These are phyloP conservation scores for Leptographium procerum DNA, from an alignment of 2,329 filamentous ascomycete genomes.

Conservation along the genomic window DNA sequence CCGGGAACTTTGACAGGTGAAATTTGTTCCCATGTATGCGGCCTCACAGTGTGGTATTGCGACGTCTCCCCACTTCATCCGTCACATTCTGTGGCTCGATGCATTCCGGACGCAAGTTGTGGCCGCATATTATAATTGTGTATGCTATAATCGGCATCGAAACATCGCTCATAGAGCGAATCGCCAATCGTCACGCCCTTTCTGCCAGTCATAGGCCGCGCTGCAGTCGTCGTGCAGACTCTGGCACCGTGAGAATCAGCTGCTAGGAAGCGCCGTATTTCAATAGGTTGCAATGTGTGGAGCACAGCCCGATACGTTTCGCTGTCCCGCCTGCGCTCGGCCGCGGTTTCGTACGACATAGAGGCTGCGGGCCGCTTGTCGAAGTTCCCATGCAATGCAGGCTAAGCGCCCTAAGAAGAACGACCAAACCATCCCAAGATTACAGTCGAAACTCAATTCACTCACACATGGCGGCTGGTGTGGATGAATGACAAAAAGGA, in stretches of 20 bases:
- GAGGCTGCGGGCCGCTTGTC: background rate
- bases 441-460: background rate
- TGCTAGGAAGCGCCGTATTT: background rate
- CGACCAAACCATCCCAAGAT: background rate
- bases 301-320: background rate
- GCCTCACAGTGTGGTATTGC: background rate
- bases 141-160: background rate
- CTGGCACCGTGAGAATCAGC: background rate
- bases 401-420: background rate
- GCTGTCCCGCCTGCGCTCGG: background rate
- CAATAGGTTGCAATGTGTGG: background rate
- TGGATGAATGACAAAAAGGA: background rate
- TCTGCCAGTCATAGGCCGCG: background rate
- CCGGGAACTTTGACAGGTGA: background rate
- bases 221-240: background rate
- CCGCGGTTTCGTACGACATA: too few species aligned
- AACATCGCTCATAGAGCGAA: background rate
- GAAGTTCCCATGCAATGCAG: background rate
- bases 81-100: background rate
- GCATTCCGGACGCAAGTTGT: background rate
- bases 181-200: too few species aligned
- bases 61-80: background rate
- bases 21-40: background rate
- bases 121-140: background rate
- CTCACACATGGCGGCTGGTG: background rate